Evolutionary conservation across 768 basidiomycete genomes (phyloP).

Genomic region (Podaxis sp.): DNA sequence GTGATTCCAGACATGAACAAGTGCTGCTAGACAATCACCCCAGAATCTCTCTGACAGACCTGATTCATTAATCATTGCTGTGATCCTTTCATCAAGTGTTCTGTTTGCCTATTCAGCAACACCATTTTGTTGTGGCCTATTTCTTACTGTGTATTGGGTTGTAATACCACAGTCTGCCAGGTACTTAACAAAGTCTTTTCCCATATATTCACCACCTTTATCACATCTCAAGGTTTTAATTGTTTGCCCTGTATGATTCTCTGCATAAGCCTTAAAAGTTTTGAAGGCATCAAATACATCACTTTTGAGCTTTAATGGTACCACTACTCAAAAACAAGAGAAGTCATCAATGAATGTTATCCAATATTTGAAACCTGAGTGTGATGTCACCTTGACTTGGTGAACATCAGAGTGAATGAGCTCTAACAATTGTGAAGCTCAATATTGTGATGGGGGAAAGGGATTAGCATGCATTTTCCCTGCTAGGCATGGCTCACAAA

Average conservation of each 20-base stretch:
- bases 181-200: conserved; percentile 22
- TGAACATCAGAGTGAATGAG: too few relatives aligned
- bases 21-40: conserved; percentile 19
- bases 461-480: conserved; percentile 21
- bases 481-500: conserved; percentile 20
- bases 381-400: not conserved
- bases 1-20: conserved; percentile 26
- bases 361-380: conserved; percentile 29
- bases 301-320: conserved; percentile 25
- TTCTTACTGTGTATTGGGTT: conserved; percentile 20
- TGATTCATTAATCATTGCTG: conserved; percentile 28
- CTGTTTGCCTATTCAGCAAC: conserved; percentile 40
- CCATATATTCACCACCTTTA: conserved; percentile 37
- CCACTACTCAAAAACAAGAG: conserved; percentile 20
- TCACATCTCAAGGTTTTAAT: conserved; percentile 30
- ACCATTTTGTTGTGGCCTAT: conserved; percentile 32
- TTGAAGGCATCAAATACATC: conserved; percentile 29
- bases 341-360: conserved; percentile 30
- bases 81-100: conserved; percentile 31
- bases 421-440: not conserved
- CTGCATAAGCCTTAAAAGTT: conserved; percentile 32
- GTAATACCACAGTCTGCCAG: conserved; percentile 25
- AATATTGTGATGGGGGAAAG: conserved; percentile 15
- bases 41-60: conserved; percentile 23
- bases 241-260: conserved; percentile 26